These are phyloP conservation scores for Plantago rigida DNA, from an alignment of 305 asterid genomes.

Conservation along the genomic window DNA sequence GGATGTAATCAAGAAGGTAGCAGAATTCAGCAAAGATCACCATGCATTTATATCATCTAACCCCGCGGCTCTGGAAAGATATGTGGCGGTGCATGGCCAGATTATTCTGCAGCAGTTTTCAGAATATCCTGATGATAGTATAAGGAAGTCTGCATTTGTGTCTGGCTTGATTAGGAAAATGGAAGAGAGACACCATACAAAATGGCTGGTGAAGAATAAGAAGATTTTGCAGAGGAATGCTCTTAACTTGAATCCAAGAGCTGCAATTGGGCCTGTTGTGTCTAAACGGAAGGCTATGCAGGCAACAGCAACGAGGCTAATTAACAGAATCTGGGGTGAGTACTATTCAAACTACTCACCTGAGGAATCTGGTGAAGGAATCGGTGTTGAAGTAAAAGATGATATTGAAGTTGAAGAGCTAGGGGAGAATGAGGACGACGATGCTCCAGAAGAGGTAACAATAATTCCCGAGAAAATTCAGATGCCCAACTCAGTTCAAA, in stretches of 20 bases:
- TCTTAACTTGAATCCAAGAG: constrained; percentile 74
- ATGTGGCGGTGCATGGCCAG: constrained; percentile 84
- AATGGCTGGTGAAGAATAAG: constrained; percentile 91
- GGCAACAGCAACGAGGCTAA: constrained; percentile 83
- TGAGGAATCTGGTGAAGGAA: constrained; percentile 44
- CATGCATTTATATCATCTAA: constrained; percentile 73
- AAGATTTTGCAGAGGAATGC: constrained; percentile 45
- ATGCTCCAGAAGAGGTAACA: constrained; percentile 43
- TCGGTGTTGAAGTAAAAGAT: constrained; percentile 48
- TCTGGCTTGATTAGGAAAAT: constrained; percentile 5
- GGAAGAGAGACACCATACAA: constrained; percentile 69
- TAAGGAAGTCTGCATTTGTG: constrained; percentile 70
- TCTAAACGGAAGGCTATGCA: constrained; percentile 91
- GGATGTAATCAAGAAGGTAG: constrained; percentile 68
- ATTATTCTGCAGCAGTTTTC: constrained; percentile 85
- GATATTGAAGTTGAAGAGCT: constrained; percentile 59
- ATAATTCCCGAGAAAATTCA: constrained; percentile 34
- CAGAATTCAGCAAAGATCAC: constrained; percentile 49
- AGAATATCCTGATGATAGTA: constrained; percentile 72
- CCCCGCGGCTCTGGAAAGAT: constrained; percentile 60
- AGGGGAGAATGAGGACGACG: constrained; percentile 67
- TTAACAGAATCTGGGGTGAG: constrained; percentile 87
- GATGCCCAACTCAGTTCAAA: constrained; percentile 29
- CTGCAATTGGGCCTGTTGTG: constrained; percentile 57
- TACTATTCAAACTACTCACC: constrained; percentile 76